Evolutionary conservation across 2,329 filamentous ascomycete genomes (phyloP).

Genomic region (Sphaerulina musiva): DNA sequence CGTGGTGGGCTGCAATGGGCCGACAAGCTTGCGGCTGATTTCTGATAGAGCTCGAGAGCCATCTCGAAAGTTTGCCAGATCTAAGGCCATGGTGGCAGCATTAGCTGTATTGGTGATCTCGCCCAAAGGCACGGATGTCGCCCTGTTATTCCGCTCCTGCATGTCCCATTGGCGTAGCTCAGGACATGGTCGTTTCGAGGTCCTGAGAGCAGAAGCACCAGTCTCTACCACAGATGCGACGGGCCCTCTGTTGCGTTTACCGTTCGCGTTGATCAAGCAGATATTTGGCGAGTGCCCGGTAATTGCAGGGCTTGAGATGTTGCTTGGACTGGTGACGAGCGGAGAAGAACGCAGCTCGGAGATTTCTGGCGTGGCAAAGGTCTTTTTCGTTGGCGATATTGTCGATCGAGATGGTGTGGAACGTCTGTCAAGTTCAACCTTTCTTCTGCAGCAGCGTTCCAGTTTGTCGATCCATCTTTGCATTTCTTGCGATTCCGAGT

Average conservation of each 20-base stretch:
- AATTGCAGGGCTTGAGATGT: neutral
- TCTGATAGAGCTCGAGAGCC: conserved; percentile 6
- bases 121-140: conserved; percentile 10
- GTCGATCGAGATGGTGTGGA: conserved; percentile 1
- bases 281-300: neutral
- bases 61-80: neutral
- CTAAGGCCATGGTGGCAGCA: neutral
- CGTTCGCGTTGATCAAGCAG: neutral
- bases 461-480: conserved; percentile 55
- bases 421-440: conserved; percentile 26
- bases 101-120: conserved; percentile 18
- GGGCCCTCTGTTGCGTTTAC: neutral
- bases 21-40: conserved; percentile 7
- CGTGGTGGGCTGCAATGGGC: neutral
- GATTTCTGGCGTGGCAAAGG: conserved; percentile 6
- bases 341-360: conserved; percentile 6
- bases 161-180: neutral
- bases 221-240: neutral
- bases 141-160: neutral
- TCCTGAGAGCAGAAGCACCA: neutral
- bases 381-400: conserved; percentile 11
- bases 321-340: neutral
- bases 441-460: conserved; percentile 37
- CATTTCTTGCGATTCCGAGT: conserved; percentile 56
- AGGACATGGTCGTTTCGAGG: conserved; percentile 6